phyloP scores from a whole-genome alignment of 2,329 filamentous ascomycete species.

The Chrysoporthe cubensis region DNA sequence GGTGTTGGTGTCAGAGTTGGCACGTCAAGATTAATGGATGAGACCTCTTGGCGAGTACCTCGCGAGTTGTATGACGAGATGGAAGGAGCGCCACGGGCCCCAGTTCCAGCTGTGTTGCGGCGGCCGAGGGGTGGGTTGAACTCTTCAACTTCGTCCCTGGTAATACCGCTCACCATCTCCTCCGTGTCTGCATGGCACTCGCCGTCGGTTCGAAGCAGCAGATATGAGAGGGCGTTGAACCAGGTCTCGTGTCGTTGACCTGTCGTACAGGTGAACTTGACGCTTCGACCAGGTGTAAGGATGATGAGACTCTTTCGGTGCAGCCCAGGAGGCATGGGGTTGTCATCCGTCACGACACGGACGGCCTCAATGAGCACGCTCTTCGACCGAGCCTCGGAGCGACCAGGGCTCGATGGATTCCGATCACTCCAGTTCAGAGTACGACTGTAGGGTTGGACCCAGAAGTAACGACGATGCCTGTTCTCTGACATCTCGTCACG shows the following conservation, averaged over 20 bases:
- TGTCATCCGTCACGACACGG: conserved; percentile 89
- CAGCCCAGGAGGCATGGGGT: conserved; percentile 90
- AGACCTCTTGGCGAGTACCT: conserved; percentile 64
- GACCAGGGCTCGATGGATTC: conserved; percentile 80
- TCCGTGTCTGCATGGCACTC: conserved; percentile 67
- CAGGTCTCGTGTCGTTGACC: conserved; percentile 96
- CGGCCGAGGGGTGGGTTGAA: conserved; percentile 72
- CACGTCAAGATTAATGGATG: conserved; percentile 55
- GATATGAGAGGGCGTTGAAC: conserved; percentile 96
- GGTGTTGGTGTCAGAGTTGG: conserved; percentile 60
- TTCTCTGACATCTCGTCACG: conserved; percentile 86
- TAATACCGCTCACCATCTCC: conserved; percentile 60
- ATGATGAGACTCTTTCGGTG: conserved; percentile 93
- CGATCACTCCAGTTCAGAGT: conserved; percentile 96
- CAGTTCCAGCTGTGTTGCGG: conserved; percentile 47
- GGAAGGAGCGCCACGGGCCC: conserved; percentile 63
- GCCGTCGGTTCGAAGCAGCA: conserved; percentile 75
- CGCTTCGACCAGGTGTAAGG: conserved; percentile 81
- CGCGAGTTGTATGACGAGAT: conserved; percentile 82
- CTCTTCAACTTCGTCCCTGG: conserved; percentile 70
- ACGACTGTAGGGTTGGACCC: conserved; percentile 96
- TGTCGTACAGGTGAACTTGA: conserved; percentile 94
- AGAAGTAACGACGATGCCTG: conserved; percentile 94
- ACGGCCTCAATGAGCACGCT: conserved; percentile 94
- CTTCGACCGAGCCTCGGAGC: conserved; percentile 77